These are phyloP conservation scores for Alternaria angustiovoidea DNA, from an alignment of 2,329 filamentous ascomycete genomes.

Conservation along the genomic window DNA sequence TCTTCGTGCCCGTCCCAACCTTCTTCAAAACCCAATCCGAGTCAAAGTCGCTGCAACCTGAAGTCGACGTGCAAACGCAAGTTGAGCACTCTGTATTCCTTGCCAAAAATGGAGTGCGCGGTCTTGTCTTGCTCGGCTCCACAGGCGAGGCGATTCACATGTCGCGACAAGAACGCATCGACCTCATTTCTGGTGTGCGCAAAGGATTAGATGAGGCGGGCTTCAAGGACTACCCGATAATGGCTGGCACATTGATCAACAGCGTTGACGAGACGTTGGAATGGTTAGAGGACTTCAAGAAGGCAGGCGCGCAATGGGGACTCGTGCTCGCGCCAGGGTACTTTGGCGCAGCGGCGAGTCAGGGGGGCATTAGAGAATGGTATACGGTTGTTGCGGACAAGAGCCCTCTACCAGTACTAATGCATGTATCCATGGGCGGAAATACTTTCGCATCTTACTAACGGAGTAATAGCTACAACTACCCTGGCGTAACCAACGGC, in stretches of 20 bases:
- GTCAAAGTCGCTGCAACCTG: conserved; percentile 57
- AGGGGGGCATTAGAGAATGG: conserved; percentile 68
- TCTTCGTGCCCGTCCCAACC: conserved; percentile 62
- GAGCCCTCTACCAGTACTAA: conserved; percentile 67
- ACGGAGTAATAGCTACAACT: conserved; percentile 63
- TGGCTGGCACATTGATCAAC: conserved; percentile 69
- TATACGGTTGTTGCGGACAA: conserved; percentile 68
- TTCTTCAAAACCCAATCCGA: conserved; percentile 65
- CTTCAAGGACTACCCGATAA: conserved; percentile 66
- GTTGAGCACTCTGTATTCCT: conserved; percentile 67
- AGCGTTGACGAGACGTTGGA: conserved; percentile 69
- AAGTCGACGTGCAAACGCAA: conserved; percentile 67
- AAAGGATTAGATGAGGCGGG: conserved; percentile 64
- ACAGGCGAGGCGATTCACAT: conserved; percentile 72
- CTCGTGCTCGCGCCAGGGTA: conserved; percentile 71
- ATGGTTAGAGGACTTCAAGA: conserved; percentile 63
- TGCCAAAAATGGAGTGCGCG: conserved; percentile 66
- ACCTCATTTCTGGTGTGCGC: conserved; percentile 64
- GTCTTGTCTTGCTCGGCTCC: conserved; percentile 69
- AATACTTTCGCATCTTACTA: not conserved
- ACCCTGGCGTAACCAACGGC: conserved; percentile 73
- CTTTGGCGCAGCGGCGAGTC: conserved; percentile 66
- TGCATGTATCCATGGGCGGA: conserved; percentile 54
- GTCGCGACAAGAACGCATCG: conserved; percentile 63
- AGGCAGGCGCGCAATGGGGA: conserved; percentile 68